phyloP scores from a whole-genome alignment of 768 basidiomycete species.

The Pleurotus citrinopileatus region DNA sequence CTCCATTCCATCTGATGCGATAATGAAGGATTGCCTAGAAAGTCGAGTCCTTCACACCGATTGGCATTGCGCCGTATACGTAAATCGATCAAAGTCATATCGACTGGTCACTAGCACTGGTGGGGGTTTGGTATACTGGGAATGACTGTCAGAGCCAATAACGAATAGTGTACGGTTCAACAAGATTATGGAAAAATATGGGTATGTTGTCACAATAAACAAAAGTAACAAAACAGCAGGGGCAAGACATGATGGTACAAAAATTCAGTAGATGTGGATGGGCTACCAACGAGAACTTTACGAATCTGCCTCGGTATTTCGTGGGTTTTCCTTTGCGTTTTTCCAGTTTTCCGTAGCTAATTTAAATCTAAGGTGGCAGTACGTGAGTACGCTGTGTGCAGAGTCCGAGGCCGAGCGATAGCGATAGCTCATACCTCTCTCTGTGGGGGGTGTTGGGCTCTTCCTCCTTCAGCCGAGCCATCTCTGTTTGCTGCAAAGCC shows the following conservation, averaged over 20 bases:
- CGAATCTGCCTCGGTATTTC: constrained; percentile 26
- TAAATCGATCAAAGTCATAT: not conserved
- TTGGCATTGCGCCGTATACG: no score
- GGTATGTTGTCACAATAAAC: not conserved
- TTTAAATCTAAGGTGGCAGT: constrained; percentile 54
- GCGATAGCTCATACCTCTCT: constrained; percentile 54
- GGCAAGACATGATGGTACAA: no score
- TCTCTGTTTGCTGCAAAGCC: constrained; percentile 58
- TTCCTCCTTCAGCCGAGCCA: constrained; percentile 74
- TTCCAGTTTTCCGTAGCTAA: constrained; percentile 78
- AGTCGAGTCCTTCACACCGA: no score
- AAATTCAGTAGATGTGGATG: no score
- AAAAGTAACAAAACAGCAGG: not conserved
- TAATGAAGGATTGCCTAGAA: not conserved
- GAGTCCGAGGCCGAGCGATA: not conserved
- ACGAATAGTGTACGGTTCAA: no score
- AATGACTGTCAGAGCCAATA: no score
- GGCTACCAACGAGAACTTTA: not conserved
- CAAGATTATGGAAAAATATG: no score
- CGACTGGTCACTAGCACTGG: no score
- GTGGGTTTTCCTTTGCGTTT: constrained; percentile 65
- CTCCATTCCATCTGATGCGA: not conserved
- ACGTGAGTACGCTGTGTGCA: constrained; percentile 12
- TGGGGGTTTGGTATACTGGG: no score
- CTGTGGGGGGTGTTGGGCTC: constrained; percentile 72